Evolutionary conservation across 345 rosid species (phyloP).

Genomic region (Salix caprea): DNA sequence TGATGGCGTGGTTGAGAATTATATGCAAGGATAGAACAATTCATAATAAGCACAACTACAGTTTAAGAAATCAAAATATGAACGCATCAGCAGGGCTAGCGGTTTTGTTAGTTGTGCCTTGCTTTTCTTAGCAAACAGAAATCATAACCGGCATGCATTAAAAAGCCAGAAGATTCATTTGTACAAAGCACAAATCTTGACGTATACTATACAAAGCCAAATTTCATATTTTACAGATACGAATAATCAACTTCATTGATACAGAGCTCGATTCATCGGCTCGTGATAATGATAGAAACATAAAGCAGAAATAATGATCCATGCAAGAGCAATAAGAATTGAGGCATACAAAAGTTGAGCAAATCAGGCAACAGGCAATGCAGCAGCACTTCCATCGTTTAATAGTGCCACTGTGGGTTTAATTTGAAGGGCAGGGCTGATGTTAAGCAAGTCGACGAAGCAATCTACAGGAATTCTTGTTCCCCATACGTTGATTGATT

Average conservation of each 20-base stretch:
- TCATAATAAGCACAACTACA: neutral
- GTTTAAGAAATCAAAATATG: neutral
- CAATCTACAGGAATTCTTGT: slow-evolving; percentile 64
- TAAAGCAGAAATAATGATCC: neutral
- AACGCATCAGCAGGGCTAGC: neutral
- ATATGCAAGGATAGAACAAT: neutral
- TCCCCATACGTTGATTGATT: slow-evolving; percentile 83
- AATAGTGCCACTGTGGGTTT: slow-evolving; percentile 43
- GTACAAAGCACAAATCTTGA: neutral
- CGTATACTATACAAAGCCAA: neutral
- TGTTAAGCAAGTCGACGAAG: slow-evolving; percentile 52
- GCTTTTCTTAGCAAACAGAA: neutral
- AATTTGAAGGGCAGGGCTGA: slow-evolving; percentile 56
- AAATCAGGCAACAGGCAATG: slow-evolving; percentile 45
- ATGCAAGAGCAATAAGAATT: neutral
- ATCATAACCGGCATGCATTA: neutral
- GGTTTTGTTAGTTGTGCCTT: neutral
- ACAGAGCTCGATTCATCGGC: neutral
- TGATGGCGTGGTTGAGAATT: neutral
- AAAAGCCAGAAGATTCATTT: neutral
- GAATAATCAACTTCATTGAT: neutral
- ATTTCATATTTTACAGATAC: neutral
- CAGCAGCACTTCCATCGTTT: slow-evolving; percentile 29
- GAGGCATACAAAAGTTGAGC: neutral
- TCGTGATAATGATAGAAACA: neutral